Evolutionary conservation across 495 filamentous ascomycete species (phyloP), one percentile per base, ranked within the genome.

Genomic region (Trichoderma reesei): DNA sequence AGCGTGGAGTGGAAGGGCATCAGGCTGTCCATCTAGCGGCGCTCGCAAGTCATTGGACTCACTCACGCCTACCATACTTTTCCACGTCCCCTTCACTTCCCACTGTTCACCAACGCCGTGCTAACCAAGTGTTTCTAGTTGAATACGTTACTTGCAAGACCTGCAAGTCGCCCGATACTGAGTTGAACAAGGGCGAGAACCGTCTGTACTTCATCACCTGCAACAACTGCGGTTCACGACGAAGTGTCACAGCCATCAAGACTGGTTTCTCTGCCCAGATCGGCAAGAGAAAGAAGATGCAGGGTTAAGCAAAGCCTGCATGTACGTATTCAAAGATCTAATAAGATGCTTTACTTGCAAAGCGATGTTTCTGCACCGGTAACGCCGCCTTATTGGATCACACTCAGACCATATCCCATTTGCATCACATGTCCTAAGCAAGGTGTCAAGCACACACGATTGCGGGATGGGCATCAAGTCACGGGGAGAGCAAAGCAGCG

Each of bases 121-220:
- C 38, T 39, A 39, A 39, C 38, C 38, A 39, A 39, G 13, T 8
- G 13, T 3, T 36, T 14, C 11, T 20, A 41, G n/a, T 96, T 77
- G 94, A 98, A 83, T 98, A 98, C 72, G 94, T 98, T 56, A 96
- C 93, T 59, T 98, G 94, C 85, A 96, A 95, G 79, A 98, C 94
- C 37, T 98, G 94, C 82, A 83, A 90, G 75, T 89, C 88, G 59
- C 89, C 92, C 69, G 92, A 97, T 71, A 98, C 94, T 42, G 93
- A 97, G 71, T 86, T 98, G 67, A 93, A 88, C 82, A 98, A 98
- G 81, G 94, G 95, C 74, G 94, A 98, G 79, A 98, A 96, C 81
- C 90, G 94, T 81, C 82, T 96, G 63, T 89, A 87, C 74, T 89
- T 90, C 81, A 85, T 90, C 65, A 90, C 86, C 38, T 90, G 87